phyloP scores from a whole-genome alignment of 495 filamentous ascomycete species.

The Cenococcum geophilum region DNA sequence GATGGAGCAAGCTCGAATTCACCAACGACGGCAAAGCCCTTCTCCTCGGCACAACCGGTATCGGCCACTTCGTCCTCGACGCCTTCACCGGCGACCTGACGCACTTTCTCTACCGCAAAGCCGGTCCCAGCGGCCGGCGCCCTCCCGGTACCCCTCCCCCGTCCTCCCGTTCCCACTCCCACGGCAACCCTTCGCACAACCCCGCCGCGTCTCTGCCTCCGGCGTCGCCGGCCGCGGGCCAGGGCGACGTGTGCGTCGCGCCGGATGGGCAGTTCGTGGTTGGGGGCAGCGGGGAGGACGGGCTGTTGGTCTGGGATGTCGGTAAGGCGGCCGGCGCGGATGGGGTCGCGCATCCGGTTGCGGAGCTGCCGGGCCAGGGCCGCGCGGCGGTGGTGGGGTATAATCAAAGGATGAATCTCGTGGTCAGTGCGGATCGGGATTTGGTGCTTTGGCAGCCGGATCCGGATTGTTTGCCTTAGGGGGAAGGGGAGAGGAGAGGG shows the following conservation, averaged over 20 bases:
- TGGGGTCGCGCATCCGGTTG: constrained; percentile 57
- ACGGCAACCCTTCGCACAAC: no score
- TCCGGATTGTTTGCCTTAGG: constrained; percentile 43
- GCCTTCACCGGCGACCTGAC: constrained; percentile 75
- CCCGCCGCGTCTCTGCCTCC: no score
- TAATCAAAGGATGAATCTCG: constrained; percentile 84
- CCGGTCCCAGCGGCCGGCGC: constrained; percentile 43
- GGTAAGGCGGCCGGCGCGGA: constrained; percentile 44
- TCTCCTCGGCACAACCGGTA: constrained; percentile 70
- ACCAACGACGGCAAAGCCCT: constrained; percentile 88
- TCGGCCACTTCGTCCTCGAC: constrained; percentile 82
- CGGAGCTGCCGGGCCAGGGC: constrained; percentile 58
- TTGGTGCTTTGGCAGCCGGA: constrained; percentile 88
- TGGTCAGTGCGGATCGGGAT: constrained; percentile 82
- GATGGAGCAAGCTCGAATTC: constrained; percentile 86
- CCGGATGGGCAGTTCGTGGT: constrained; percentile 83
- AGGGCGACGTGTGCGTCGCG: constrained; percentile 81
- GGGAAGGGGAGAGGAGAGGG: no score
- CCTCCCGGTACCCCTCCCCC: constrained; percentile 43
- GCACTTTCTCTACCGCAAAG: constrained; percentile 49
- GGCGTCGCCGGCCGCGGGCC: constrained; percentile 39
- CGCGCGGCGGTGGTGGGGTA: constrained; percentile 71
- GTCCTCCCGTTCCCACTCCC: constrained; percentile 32
- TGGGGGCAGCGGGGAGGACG: constrained; percentile 62
- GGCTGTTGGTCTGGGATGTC: constrained; percentile 75